Evolutionary conservation across 2,329 filamentous ascomycete genomes (phyloP).

Genomic region (Helotiales sp.): DNA sequence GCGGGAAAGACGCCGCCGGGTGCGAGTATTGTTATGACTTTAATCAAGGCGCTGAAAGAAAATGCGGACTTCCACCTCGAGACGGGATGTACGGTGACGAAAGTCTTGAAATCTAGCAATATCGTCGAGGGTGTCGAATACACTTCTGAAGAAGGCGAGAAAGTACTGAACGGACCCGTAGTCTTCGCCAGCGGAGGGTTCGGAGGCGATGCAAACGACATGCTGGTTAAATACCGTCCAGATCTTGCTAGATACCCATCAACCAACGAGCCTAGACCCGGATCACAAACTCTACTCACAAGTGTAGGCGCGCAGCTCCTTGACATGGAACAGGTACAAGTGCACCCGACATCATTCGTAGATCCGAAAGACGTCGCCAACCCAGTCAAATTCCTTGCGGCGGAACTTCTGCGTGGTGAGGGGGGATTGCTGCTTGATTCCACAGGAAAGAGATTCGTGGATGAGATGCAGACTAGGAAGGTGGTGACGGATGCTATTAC

Average conservation of each 20-base stretch:
- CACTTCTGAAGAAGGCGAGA: slow-evolving; percentile 39
- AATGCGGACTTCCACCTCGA: slow-evolving; percentile 56
- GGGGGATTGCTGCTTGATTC: slow-evolving; percentile 60
- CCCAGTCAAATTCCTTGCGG: slow-evolving; percentile 65
- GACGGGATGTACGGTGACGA: slow-evolving; percentile 58
- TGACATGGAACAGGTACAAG: slow-evolving; percentile 60
- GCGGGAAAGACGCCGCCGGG: slow-evolving; percentile 61
- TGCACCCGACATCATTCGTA: slow-evolving; percentile 69
- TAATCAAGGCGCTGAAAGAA: slow-evolving; percentile 57
- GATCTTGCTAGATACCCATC: slow-evolving; percentile 65
- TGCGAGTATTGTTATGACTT: slow-evolving; percentile 59
- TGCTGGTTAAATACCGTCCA: slow-evolving; percentile 60
- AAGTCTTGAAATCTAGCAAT: slow-evolving; percentile 47
- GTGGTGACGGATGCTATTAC: slow-evolving; percentile 60
- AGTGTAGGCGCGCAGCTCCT: slow-evolving; percentile 47
- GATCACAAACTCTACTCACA: slow-evolving; percentile 53
- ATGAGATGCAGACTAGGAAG: slow-evolving; percentile 66
- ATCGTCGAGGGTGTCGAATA: slow-evolving; percentile 60
- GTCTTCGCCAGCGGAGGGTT: slow-evolving; percentile 68
- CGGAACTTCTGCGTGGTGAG: slow-evolving; percentile 66
- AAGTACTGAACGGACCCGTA: slow-evolving; percentile 56
- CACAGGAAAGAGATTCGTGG: slow-evolving; percentile 59
- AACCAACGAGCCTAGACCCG: slow-evolving; percentile 64
- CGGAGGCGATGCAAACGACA: slow-evolving; percentile 62
- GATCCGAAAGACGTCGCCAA: slow-evolving; percentile 54